Conservation (phyloP, 352 stramenopile genomes). For the Stramenopiles sp. region DNA sequence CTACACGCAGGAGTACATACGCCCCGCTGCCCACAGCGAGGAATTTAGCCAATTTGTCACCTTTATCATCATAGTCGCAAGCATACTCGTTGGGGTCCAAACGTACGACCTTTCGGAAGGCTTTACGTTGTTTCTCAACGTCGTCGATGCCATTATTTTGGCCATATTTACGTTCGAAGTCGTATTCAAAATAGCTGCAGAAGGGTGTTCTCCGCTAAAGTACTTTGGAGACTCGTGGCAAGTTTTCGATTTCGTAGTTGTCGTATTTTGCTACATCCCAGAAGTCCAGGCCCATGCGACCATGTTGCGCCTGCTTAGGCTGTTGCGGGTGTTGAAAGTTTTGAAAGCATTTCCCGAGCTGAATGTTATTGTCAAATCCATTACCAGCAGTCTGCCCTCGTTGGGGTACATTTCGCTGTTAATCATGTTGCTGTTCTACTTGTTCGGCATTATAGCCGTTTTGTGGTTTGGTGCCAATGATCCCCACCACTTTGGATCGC, state of each 20-base stretch:
- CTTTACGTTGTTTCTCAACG: slow-evolving; percentile 18
- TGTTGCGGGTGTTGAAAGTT: slow-evolving; percentile 60
- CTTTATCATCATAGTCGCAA: slow-evolving; percentile 42
- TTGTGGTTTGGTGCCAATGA: slow-evolving; percentile 62
- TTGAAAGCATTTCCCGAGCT: slow-evolving; percentile 58
- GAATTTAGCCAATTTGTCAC: slow-evolving; percentile 46
- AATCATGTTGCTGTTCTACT: slow-evolving; percentile 62
- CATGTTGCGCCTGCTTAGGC: slow-evolving; percentile 47
- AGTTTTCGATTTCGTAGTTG: slow-evolving; percentile 31
- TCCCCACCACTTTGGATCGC: slow-evolving; percentile 46
- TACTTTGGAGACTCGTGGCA: slow-evolving; percentile 30
- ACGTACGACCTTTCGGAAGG: slow-evolving; percentile 36
- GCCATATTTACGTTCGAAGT: slow-evolving; percentile 49
- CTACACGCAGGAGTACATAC: too few relatives aligned
- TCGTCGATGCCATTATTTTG: slow-evolving; percentile 42
- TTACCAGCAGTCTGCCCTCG: slow-evolving; percentile 55
- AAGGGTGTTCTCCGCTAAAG: slow-evolving; percentile 45
- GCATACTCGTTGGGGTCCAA: slow-evolving; percentile 48
- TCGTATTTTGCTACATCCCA: slow-evolving; percentile 46
- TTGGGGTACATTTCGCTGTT: slow-evolving; percentile 71
- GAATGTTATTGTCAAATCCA: slow-evolving; percentile 58
- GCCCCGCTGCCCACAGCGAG: too few relatives aligned
- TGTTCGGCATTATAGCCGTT: slow-evolving; percentile 68
- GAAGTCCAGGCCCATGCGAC: slow-evolving; percentile 42
- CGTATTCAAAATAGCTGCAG: slow-evolving; percentile 44